These are phyloP conservation scores for Abortiporus biennis DNA, from an alignment of 1,284 basidiomycete genomes.

Conservation along the genomic window DNA sequence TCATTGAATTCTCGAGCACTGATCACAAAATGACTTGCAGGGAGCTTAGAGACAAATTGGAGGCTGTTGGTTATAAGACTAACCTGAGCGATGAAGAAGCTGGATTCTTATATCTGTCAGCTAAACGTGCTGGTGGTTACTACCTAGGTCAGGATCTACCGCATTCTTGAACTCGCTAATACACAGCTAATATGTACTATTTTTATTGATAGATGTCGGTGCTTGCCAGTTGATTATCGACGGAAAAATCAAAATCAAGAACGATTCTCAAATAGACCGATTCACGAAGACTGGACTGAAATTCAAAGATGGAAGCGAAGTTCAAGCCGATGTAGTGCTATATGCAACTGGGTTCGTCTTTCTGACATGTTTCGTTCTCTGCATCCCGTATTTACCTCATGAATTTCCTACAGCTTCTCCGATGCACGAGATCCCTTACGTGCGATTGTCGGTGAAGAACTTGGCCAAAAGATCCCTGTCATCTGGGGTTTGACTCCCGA, in stretches of 20 bases:
- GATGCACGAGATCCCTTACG: slow-evolving; percentile 33
- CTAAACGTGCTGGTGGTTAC: slow-evolving; percentile 33
- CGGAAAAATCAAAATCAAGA: slow-evolving; percentile 72
- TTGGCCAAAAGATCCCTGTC: slow-evolving; percentile 36
- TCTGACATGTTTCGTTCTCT: neutral
- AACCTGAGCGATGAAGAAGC: slow-evolving; percentile 48
- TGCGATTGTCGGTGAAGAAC: slow-evolving; percentile 41
- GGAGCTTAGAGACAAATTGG: slow-evolving; percentile 48
- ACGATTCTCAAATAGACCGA: slow-evolving; percentile 45
- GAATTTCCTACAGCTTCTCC: slow-evolving; percentile 28
- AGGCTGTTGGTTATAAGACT: slow-evolving; percentile 52
- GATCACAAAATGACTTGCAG: slow-evolving; percentile 20
- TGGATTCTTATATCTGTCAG: slow-evolving; percentile 41
- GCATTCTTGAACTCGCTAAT: too few species aligned
- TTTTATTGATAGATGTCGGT: slow-evolving; percentile 42
- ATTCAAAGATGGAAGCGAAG: slow-evolving; percentile 60
- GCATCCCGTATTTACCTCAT: slow-evolving; percentile 19
- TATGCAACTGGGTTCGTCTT: slow-evolving; percentile 54
- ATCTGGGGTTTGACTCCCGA: slow-evolving; percentile 56
- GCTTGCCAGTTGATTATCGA: slow-evolving; percentile 60
- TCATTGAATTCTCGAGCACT: neutral
- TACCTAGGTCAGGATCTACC: slow-evolving; percentile 30
- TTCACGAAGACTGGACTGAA: slow-evolving; percentile 52
- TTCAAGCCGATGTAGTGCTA: slow-evolving; percentile 64
- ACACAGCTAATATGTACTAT: too few species aligned